Percentiles rank a stretch among this genome's conserved stretches.
These are phyloP conservation scores for Taxillus chinensis DNA, from an alignment of 164 flowering plant genomes.

Conservation along the genomic window DNA sequence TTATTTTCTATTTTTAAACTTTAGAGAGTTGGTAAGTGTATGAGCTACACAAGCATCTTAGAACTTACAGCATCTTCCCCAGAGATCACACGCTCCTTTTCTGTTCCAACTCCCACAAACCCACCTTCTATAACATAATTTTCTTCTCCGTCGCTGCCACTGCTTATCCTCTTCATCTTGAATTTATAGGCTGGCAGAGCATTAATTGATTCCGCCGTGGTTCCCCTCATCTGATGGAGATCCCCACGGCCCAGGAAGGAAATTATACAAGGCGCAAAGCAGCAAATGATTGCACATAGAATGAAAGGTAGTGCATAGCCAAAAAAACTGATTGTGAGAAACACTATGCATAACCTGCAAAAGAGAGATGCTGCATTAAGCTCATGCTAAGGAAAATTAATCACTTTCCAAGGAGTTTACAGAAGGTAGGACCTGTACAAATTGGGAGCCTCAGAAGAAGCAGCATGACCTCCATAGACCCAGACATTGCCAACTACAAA, in stretches of 20 bases:
- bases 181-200: conserved; percentile 76
- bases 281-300: conserved; percentile 83
- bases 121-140: conserved; percentile 54
- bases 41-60: no score
- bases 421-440: conserved; percentile 38
- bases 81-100: conserved; percentile 67
- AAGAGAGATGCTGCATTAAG: neutral
- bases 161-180: conserved; percentile 43
- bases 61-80: conserved; percentile 92
- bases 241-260: conserved; percentile 85
- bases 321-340: conserved; percentile 82
- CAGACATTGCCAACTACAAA: conserved; percentile 66
- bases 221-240: conserved; percentile 62
- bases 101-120: conserved; percentile 77
- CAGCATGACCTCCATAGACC: conserved; percentile 58
- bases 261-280: conserved; percentile 92
- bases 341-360: conserved; percentile 86
- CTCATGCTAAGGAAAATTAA: neutral
- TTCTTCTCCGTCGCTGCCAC: conserved; percentile 26
- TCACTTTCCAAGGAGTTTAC: neutral
- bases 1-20: no score
- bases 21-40: no score
- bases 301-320: conserved; percentile 99
- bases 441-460: conserved; percentile 48
- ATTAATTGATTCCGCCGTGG: conserved; percentile 69